Percentiles rank a stretch among this genome's conserved stretches.
phyloP scores from a whole-genome alignment of 345 rosid genomes.

The Arabidopsis arenosa region DNA sequence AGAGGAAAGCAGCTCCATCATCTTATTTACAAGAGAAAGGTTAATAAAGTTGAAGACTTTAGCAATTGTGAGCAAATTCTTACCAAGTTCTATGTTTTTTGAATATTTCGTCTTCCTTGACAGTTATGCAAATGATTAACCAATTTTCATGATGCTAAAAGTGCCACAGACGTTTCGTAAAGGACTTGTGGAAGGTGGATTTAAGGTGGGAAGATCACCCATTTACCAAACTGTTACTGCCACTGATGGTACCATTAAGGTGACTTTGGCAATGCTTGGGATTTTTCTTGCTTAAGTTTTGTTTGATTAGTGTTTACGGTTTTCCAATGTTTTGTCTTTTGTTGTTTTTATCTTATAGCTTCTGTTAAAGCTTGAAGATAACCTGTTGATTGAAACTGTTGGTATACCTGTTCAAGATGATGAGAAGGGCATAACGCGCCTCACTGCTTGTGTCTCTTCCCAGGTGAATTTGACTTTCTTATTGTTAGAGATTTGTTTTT shows the following conservation, averaged over 20 bases:
- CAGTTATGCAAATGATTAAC: background rate
- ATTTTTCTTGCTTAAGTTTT: slow-evolving; percentile 12
- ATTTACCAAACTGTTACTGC: slow-evolving; percentile 72
- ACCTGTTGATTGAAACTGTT: slow-evolving; percentile 91
- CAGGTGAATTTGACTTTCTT: slow-evolving; percentile 58
- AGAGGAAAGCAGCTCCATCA: slow-evolving; percentile 97
- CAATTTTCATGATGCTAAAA: slow-evolving; percentile 33
- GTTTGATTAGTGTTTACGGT: slow-evolving; percentile 12
- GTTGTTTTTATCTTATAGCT: slow-evolving; percentile 55
- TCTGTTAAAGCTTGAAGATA: slow-evolving; percentile 80
- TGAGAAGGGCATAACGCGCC: slow-evolving; percentile 79
- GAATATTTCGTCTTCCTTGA: slow-evolving; percentile 2
- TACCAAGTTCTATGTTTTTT: background rate
- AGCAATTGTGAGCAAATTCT: slow-evolving; percentile 64
- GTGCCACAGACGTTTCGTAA: slow-evolving; percentile 89
- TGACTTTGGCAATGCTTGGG: slow-evolving; percentile 35
- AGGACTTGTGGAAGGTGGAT: slow-evolving; percentile 82
- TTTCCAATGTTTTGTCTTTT: slow-evolving; percentile 2
- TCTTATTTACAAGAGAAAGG: slow-evolving; percentile 81
- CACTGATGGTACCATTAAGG: slow-evolving; percentile 96
- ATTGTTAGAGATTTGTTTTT: slow-evolving; percentile 14
- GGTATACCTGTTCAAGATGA: slow-evolving; percentile 87
- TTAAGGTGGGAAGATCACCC: slow-evolving; percentile 84
- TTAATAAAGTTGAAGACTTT: slow-evolving; percentile 76
- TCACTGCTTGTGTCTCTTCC: slow-evolving; percentile 95